Evolutionary conservation across 805 yeast genomes (phyloP).

Genomic region (Lipomyces lipofer): DNA sequence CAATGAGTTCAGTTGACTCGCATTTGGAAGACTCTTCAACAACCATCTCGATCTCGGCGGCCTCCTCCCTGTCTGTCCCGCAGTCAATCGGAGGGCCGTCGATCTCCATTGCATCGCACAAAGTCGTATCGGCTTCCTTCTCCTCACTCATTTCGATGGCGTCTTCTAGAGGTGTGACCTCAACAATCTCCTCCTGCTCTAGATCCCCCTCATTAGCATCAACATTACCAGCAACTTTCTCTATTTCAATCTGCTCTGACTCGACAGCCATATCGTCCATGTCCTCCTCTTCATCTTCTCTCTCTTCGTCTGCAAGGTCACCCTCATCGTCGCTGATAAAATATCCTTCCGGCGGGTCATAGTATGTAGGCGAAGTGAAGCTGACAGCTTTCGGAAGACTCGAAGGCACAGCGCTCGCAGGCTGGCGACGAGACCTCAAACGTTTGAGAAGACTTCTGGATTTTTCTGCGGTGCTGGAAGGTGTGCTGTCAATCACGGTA

Average conservation of each 20-base stretch:
- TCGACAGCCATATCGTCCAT: constrained; percentile 2
- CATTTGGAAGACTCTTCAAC: too few relatives aligned
- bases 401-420: not conserved
- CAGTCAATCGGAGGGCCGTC: too few relatives aligned
- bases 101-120: constrained; percentile 13
- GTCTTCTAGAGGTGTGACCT: constrained; percentile 5
- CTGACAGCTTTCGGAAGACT: constrained; percentile 11
- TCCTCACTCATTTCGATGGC: not conserved
- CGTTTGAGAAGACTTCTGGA: constrained; percentile 19
- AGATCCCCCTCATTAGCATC: not conserved
- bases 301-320: constrained; percentile 23
- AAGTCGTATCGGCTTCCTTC: constrained; percentile 9
- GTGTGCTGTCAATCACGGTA: too few relatives aligned
- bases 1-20: too few relatives aligned
- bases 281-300: constrained; percentile 11
- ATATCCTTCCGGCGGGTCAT: constrained; percentile 30
- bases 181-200: constrained; percentile 4
- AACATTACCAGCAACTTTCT: not conserved
- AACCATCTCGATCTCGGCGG: too few relatives aligned
- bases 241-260: not conserved
- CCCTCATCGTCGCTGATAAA: constrained; percentile 23
- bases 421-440: constrained; percentile 9
- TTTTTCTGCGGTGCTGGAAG: not conserved
- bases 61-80: too few relatives aligned
- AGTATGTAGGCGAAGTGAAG: constrained; percentile 21